Percentiles rank a stretch among this genome's conserved stretches.
phyloP scores from a whole-genome alignment of 495 filamentous ascomycete genomes.

The Corynascus novoguineensis region DNA sequence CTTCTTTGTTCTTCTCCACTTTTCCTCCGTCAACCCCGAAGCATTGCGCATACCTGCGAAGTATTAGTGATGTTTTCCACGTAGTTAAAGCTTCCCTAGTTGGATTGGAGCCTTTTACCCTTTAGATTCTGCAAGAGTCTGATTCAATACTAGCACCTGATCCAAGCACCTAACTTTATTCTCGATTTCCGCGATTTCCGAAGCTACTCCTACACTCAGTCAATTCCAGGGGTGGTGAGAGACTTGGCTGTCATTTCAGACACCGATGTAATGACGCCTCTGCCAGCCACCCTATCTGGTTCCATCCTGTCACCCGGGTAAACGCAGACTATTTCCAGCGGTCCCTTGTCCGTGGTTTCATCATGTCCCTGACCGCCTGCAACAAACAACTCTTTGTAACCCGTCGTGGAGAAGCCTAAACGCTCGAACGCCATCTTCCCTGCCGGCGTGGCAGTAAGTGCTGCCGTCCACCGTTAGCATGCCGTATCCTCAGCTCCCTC shows the following conservation, averaged over 20 bases:
- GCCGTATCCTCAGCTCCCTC: no score
- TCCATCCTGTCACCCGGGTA: conserved; percentile 14
- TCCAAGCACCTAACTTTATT: no score
- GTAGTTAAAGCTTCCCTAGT: no score
- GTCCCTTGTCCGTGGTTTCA: not conserved
- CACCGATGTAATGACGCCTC: not conserved
- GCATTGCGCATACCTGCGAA: no score
- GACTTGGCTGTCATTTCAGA: conserved; percentile 17
- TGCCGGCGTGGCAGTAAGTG: conserved; percentile 27
- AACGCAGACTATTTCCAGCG: conserved; percentile 16
- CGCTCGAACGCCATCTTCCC: conserved; percentile 26
- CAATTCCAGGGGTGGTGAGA: not conserved
- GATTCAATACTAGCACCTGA: no score
- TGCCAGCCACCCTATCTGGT: not conserved
- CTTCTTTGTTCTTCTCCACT: no score
- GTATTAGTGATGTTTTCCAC: no score
- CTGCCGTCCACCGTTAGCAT: conserved; percentile 12
- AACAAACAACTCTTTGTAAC: conserved; percentile 29
- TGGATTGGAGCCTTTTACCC: no score
- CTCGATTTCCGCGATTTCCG: no score
- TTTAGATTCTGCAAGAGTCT: no score
- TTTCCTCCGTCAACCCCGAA: no score
- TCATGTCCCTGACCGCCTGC: not conserved
- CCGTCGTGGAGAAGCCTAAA: conserved; percentile 27
- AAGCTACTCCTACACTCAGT: no score